A percentile compares a stretch with the other conserved stretches of the same genome.
These are phyloP conservation scores for Penicillium brasilianum DNA, from an alignment of 2,329 filamentous ascomycete species.

Conservation along the genomic window DNA sequence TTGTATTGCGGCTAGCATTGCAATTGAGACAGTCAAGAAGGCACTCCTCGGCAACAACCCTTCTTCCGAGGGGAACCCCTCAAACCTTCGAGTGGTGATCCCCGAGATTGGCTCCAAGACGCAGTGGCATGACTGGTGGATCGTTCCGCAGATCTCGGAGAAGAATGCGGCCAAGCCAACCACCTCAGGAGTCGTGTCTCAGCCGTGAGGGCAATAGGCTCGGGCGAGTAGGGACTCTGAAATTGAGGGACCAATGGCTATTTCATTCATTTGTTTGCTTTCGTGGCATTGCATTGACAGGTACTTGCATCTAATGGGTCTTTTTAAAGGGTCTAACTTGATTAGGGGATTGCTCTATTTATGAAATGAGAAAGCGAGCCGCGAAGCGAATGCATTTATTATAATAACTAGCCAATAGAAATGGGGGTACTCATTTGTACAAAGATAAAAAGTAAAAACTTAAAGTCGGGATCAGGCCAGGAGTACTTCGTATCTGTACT, in stretches of 20 bases:
- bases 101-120: conserved; percentile 45
- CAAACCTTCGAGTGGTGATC: conserved; percentile 43
- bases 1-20: conserved; percentile 72
- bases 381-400: conserved; percentile 5
- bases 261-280: background rate
- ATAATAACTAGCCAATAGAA: background rate
- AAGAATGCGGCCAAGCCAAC: conserved; percentile 16
- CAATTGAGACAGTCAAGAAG: conserved; percentile 65
- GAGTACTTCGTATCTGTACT: too few species aligned
- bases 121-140: conserved; percentile 54
- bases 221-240: background rate
- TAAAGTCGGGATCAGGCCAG: background rate
- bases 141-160: conserved; percentile 47
- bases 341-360: background rate
- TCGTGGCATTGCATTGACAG: background rate
- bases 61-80: conserved; percentile 6
- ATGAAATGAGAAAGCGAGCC: background rate
- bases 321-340: background rate
- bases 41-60: conserved; percentile 47
- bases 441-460: background rate
- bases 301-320: background rate
- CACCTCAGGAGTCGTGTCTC: background rate
- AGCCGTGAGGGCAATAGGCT: background rate
- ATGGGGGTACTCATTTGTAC: background rate
- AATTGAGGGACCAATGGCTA: too few species aligned